Evolutionary conservation across 108 stramenopile species (phyloP), one percentile per base, ranked within the genome.

Genomic region (Craspedostauros australis): DNA sequence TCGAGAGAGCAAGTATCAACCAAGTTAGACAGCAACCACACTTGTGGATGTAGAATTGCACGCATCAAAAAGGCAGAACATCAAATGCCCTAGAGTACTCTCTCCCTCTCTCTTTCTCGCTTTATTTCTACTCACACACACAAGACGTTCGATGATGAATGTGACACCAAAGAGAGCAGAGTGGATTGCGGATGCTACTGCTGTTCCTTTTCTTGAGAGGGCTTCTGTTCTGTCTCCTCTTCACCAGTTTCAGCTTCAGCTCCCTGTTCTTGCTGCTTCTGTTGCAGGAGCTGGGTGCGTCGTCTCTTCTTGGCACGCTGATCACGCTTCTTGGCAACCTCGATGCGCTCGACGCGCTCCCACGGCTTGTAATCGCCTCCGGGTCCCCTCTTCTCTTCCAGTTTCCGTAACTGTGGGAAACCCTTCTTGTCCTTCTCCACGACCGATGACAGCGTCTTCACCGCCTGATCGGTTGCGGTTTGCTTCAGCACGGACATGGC

Each of bases 401-500:
- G 36, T 39, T 79, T 79, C 7, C 53, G 40, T 19, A 81, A 38
- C 26, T 57, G 62, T 24, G 68, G 38, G 22, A 57, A 22, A 18
- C 75, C 80, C 7, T 40, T 51, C 1, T 61, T 38, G 32, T 75
- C 73, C 18, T 60, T 42, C 52, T 91, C 90, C 25, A 91, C 58
- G 34, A 80, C 67, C 0, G 77, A 49, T 19, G 18, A 24, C 6
- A 80, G 88, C 75, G 84, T 76, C 46, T 39, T 40, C 8, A 79
- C 65, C 6, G 34, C 39, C 11, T 64, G 26, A 4, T 34, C 32
- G 5, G 28, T 28, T 5, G 66, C 64, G 21, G 55, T 14, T 24
- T 56, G 39, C 7, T 34, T 4, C 29, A 60, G 11, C 26, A 14
- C 49, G 37, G 15, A 23, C 50, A 53, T 36, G 29, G 46, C 28